Evolutionary conservation across 208 protist genomes (phyloP), one percentile per base, ranked within the genome.

Genomic region (Leishmania amazonensis): DNA sequence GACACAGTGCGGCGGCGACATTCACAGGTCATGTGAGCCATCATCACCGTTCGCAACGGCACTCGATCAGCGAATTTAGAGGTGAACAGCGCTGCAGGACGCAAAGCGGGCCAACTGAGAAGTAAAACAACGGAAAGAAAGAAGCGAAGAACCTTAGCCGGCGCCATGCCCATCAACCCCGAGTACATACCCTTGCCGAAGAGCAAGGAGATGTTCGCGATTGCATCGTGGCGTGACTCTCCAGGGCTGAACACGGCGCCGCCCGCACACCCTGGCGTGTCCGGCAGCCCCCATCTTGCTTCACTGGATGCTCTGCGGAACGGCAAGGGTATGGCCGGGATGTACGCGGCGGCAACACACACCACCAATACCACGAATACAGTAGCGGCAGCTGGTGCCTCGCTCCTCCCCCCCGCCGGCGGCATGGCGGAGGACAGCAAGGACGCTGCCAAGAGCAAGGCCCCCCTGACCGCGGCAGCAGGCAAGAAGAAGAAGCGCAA

Each of bases 141-240:
- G 74, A 65, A 42, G 64, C 79, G 51, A 74, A 49, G 75, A 76
- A 78, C 42, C 7, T 47, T 35, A 38, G 74, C 54, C n/a, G 19
- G 1, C 57, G 3, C 28, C 21, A 94, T 95, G 91, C 86, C 91
- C 13, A 68, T 85, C 58, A 71, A 87, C 21, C 93, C 93, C 21
- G 88, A 96, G 64, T 96, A 93, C 83, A 96, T 96, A 80, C 90
- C 93, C 17, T 83, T 96, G 58, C 81, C 86, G 19, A 94, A 94
- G 82, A 80, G 86, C 65, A 94, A 94, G 86, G 89, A 94, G 75
- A 90, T 94, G 85, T 93, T 94, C 45, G 91, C 88, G 54, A 83
- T 95, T 72, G 83, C 81, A 53, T 94, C 88, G 21, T 95, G 93
- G 91, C 91, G 93, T 15, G 91, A 93, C 81, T 91, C 89, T 15